These are phyloP conservation scores for Boletellus emodensis DNA, from an alignment of 768 basidiomycete species.

Conservation along the genomic window DNA sequence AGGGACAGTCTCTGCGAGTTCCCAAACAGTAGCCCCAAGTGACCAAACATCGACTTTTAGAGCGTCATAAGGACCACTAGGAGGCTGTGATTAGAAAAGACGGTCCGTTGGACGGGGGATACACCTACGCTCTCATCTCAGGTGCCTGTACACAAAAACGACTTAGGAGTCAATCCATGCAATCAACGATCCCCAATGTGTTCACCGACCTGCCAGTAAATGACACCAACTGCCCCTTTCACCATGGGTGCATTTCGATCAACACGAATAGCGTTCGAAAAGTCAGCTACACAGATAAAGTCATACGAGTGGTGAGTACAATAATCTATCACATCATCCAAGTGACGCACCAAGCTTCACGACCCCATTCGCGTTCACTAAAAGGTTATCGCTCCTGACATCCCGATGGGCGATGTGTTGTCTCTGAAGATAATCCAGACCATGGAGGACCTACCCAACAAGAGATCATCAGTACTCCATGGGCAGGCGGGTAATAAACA, in stretches of 20 bases:
- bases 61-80: constrained; percentile 65
- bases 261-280: constrained; percentile 70
- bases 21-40: constrained; percentile 80
- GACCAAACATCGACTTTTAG: constrained; percentile 81
- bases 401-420: constrained; percentile 78
- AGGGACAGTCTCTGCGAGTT: constrained; percentile 69
- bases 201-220: constrained; percentile 69
- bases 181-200: neutral
- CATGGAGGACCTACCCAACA: constrained; percentile 51
- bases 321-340: neutral
- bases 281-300: constrained; percentile 55
- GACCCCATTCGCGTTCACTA: constrained; percentile 64
- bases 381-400: constrained; percentile 77
- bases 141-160: constrained; percentile 46
- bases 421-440: constrained; percentile 60
- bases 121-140: constrained; percentile 64
- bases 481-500: constrained; percentile 12
- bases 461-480: neutral
- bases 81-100: constrained; percentile 8
- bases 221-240: constrained; percentile 62
- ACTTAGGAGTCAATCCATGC: neutral
- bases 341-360: constrained; percentile 65
- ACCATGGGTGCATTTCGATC: constrained; percentile 46
- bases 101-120: neutral
- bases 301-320: constrained; percentile 1